Percentiles rank a stretch among this genome's conserved stretches.
Conservation (phyloP, 768 basidiomycete genomes). For the Pilatotrama ljubarskyi region DNA sequence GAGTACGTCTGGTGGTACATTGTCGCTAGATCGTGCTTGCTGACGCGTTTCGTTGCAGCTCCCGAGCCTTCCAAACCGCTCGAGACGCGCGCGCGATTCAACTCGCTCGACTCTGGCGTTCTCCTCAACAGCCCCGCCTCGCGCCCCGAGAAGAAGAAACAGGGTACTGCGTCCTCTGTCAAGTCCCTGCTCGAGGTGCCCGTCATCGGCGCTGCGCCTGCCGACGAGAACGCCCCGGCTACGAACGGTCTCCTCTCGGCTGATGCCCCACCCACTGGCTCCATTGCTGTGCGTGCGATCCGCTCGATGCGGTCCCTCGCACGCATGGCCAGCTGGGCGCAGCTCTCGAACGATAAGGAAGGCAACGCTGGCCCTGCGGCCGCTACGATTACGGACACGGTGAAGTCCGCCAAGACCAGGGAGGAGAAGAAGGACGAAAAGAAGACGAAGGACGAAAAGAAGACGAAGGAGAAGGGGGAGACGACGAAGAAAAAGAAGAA, state of each 20-base stretch:
- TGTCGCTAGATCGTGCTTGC: not conserved
- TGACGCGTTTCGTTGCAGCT: conserved; percentile 33
- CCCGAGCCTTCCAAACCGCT: conserved; percentile 45
- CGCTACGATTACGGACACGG: conserved; percentile 26
- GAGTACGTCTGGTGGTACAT: conserved; percentile 35
- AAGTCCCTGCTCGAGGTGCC: conserved; percentile 22
- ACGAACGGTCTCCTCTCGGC: conserved; percentile 23
- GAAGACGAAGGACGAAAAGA: conserved; percentile 34
- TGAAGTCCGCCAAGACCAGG: conserved; percentile 33
- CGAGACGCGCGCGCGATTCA: conserved; percentile 51
- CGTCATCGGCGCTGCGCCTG: not conserved
- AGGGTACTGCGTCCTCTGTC: conserved; percentile 17
- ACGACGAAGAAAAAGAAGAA: conserved; percentile 42
- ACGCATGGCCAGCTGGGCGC: conserved; percentile 71
- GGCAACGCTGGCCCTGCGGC: conserved; percentile 25
- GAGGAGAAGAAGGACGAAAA: conserved; percentile 35
- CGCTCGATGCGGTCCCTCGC: conserved; percentile 73
- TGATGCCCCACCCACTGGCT: conserved; percentile 42
- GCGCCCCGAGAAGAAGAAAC: conserved; percentile 13
- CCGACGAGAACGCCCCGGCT: not conserved
- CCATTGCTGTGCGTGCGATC: conserved; percentile 79
- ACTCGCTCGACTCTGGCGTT: conserved; percentile 56
- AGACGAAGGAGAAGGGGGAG: conserved; percentile 30
- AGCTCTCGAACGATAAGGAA: conserved; percentile 46
- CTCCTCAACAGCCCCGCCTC: conserved; percentile 35